Evolutionary conservation across 257 asterid genomes (phyloP), one percentile per base, ranked within the genome.

Genomic region (Ehretia macrophylla): DNA sequence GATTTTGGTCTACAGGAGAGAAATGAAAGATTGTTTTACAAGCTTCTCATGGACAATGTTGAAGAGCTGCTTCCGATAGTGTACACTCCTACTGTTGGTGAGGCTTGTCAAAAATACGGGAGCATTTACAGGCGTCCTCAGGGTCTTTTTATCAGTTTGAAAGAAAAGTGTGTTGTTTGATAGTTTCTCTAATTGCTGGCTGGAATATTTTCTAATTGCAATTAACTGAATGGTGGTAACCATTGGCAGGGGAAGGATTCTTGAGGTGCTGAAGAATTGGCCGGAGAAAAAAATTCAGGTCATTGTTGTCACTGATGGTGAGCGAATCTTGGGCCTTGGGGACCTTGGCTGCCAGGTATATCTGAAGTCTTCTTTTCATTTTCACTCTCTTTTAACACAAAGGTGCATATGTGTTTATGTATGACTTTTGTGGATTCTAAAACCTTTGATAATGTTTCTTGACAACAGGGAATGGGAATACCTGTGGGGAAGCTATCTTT

Each of bases 51-150:
- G 20, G 95, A 85, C 42, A 81, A 93, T 56, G 99, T 93, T 27
- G 97, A 93, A 85, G 99, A 93, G 80, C 75, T 93, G 69, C 97
- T 93, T 38, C 99, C 99, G 4, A 85, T 93, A 65, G 95, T 93
- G 68, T 93, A 93, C 75, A 93, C 99, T 68, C 99, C 99, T 14
- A 93, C 99, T 40, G 99, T 93, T 5, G 99, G 99, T 5, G 94
- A 93, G 85, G 99, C 97, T 8, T 93, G 99, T 79, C 99, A 93
- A 71, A 93, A 93, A 69, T 89, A 93, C n/a, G 99, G 99, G 64
- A 81, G 86, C 69, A 93, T 93, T 64, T 89, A 89, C 81, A 80
- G 99, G 59, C 97, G 85, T 45, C 99, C 99, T 55, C 97, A 93
- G 80, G 99, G 99, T 61, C 97, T 93, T 64, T 93, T 86, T 79